These are phyloP conservation scores for Hypoxylon sp. DNA, from an alignment of 2,329 filamentous ascomycete species.

Conservation along the genomic window DNA sequence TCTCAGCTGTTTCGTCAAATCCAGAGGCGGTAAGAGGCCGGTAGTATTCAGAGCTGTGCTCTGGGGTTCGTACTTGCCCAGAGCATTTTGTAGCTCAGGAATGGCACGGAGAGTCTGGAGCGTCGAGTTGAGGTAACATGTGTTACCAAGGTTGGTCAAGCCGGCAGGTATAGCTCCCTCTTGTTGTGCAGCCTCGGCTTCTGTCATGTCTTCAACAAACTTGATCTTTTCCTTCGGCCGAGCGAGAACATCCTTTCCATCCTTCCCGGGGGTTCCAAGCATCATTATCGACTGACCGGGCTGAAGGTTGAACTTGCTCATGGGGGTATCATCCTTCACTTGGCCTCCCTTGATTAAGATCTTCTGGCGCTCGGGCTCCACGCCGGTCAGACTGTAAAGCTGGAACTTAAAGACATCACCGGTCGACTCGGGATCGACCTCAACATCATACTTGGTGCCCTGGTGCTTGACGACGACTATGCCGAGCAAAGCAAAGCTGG, in stretches of 20 bases:
- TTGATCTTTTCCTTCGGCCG: constrained; percentile 86
- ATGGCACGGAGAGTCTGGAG: constrained; percentile 91
- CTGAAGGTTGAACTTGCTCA: constrained; percentile 88
- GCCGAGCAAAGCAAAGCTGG: not conserved
- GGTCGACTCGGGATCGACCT: constrained; percentile 85
- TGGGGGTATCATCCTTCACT: constrained; percentile 93
- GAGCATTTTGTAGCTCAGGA: constrained; percentile 88
- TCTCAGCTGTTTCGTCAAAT: constrained; percentile 83
- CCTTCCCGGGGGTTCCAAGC: constrained; percentile 89
- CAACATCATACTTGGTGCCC: constrained; percentile 95
- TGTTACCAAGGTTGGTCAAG: constrained; percentile 93
- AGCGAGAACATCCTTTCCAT: constrained; percentile 69
- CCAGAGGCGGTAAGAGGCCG: constrained; percentile 67
- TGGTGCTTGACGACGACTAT: constrained; percentile 93
- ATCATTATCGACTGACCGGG: constrained; percentile 92
- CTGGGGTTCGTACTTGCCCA: constrained; percentile 70
- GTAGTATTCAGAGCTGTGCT: constrained; percentile 40
- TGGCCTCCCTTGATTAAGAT: constrained; percentile 94
- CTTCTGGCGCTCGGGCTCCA: constrained; percentile 97
- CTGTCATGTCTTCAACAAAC: constrained; percentile 98
- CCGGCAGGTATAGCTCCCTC: constrained; percentile 90
- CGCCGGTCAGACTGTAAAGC: constrained; percentile 93
- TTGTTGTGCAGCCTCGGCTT: constrained; percentile 87
- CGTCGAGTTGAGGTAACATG: constrained; percentile 98
- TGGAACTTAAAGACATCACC: constrained; percentile 97